Percentiles rank a stretch among this genome's conserved stretches.
Evolutionary conservation across 129 eudicot species (phyloP).

Genomic region (Scalesia atractyloides): DNA sequence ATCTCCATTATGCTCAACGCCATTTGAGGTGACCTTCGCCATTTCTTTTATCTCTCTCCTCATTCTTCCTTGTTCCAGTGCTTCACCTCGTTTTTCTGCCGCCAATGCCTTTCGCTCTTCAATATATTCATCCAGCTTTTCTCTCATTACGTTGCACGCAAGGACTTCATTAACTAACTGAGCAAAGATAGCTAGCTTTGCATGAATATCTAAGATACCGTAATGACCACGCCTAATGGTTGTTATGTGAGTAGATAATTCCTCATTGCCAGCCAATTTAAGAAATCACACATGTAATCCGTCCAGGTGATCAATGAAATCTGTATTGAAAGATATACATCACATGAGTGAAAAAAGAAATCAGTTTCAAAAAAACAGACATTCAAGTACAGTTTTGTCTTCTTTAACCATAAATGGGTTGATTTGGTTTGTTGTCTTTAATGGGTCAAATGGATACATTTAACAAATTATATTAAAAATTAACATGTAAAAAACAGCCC

Average conservation of each 20-base stretch:
- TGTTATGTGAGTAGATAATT: constrained; percentile 41
- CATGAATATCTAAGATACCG: constrained; percentile 58
- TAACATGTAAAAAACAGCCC: neutral
- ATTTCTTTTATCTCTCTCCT: constrained; percentile 77
- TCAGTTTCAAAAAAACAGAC: neutral
- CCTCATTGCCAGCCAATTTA: constrained; percentile 50
- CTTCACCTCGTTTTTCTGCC: constrained; percentile 73
- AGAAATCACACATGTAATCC: constrained; percentile 82
- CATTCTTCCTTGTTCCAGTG: constrained; percentile 75
- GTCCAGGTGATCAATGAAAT: constrained; percentile 77
- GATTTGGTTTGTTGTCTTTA: neutral
- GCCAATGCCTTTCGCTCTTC: constrained; percentile 76
- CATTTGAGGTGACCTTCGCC: constrained; percentile 41
- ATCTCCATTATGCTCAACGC: constrained; percentile 53
- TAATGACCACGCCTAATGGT: constrained; percentile 90
- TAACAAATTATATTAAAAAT: neutral
- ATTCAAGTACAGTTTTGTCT: neutral
- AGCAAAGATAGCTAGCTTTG: constrained; percentile 61
- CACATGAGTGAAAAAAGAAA: constrained; percentile 14
- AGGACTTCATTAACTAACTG: constrained; percentile 58
- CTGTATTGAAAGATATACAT: constrained; percentile 46
- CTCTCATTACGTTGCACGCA: constrained; percentile 61
- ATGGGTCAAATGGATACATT: neutral
- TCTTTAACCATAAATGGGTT: neutral
- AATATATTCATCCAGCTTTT: constrained; percentile 66